These are phyloP conservation scores for Fusarium buxicola DNA, from an alignment of 2,329 filamentous ascomycete species.

Conservation along the genomic window DNA sequence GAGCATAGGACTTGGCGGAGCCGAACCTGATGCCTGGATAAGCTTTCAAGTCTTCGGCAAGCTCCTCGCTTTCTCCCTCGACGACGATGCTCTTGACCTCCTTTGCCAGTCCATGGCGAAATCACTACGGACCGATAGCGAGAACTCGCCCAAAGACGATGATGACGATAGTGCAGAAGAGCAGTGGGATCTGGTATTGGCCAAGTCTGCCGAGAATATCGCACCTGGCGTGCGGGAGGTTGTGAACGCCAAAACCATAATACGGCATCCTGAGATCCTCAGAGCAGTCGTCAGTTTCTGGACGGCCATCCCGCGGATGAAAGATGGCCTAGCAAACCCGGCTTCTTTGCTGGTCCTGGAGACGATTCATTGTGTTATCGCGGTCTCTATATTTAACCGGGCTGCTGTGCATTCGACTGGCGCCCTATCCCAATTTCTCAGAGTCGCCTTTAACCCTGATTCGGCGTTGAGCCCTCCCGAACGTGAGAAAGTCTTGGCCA, in stretches of 20 bases:
- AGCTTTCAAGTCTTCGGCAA: conserved; percentile 83
- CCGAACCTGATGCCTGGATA: conserved; percentile 75
- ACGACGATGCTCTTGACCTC: conserved; percentile 78
- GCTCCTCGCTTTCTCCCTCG: conserved; percentile 82
- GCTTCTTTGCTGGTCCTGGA: conserved; percentile 74
- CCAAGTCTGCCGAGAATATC: conserved; percentile 53
- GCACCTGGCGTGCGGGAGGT: conserved; percentile 59
- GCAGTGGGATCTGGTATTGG: conserved; percentile 54
- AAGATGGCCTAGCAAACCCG: conserved; percentile 58
- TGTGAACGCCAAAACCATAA: conserved; percentile 62
- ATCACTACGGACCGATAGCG: conserved; percentile 49
- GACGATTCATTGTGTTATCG: conserved; percentile 68
- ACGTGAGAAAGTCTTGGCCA: conserved; percentile 68
- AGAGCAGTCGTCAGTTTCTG: conserved; percentile 72
- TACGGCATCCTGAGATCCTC: conserved; percentile 73
- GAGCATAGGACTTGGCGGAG: conserved; percentile 72
- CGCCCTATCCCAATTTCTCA: conserved; percentile 74
- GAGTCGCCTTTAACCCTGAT: conserved; percentile 67
- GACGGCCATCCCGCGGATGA: conserved; percentile 68
- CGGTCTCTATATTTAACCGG: conserved; percentile 75
- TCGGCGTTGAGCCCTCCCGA: conserved; percentile 66
- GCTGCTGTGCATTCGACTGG: conserved; percentile 78
- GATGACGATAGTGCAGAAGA: conserved; percentile 52
- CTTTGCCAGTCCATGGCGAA: conserved; percentile 70
- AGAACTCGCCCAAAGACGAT: conserved; percentile 39